These are phyloP conservation scores for Cadophora sp. DNA, from an alignment of 2,329 filamentous ascomycete species.

Conservation along the genomic window DNA sequence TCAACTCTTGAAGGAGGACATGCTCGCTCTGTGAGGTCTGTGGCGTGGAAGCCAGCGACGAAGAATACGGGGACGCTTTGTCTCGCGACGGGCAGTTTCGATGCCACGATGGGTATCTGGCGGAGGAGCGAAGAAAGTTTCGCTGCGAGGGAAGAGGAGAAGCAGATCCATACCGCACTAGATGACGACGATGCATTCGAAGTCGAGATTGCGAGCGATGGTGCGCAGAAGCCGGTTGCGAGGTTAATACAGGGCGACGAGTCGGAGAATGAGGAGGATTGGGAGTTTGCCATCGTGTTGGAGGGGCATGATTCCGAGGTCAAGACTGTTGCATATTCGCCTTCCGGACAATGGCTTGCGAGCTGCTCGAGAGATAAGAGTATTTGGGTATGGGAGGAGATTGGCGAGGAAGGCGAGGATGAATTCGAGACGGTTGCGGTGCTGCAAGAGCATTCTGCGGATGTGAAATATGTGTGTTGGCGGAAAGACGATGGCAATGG, in stretches of 20 bases:
- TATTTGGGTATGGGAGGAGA: slow-evolving; percentile 98
- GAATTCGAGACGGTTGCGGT: slow-evolving; percentile 98
- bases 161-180: slow-evolving; percentile 42
- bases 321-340: slow-evolving; percentile 78
- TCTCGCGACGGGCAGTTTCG: slow-evolving; percentile 91
- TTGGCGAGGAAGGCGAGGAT: slow-evolving; percentile 79
- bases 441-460: slow-evolving; percentile 90
- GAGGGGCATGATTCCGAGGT: slow-evolving; percentile 97
- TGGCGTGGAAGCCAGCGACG: slow-evolving; percentile 84
- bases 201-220: slow-evolving; percentile 49
- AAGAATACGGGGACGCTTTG: slow-evolving; percentile 69
- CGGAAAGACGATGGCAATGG: slow-evolving; percentile 71
- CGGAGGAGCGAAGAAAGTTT: slow-evolving; percentile 58
- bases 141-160: slow-evolving; percentile 42
- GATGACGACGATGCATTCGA: slow-evolving; percentile 48
- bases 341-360: slow-evolving; percentile 79
- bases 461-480: slow-evolving; percentile 95
- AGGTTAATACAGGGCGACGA: slow-evolving; percentile 46
- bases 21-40: slow-evolving; percentile 84
- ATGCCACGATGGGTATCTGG: slow-evolving; percentile 89
- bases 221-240: slow-evolving; percentile 34
- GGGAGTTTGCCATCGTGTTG: slow-evolving; percentile 89
- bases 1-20: slow-evolving; percentile 86
- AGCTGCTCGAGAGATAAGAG: slow-evolving; percentile 93
- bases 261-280: slow-evolving; percentile 72